Conservation (phyloP, 176 grass and related monocot genomes). For the Zoysia pacifica region DNA sequence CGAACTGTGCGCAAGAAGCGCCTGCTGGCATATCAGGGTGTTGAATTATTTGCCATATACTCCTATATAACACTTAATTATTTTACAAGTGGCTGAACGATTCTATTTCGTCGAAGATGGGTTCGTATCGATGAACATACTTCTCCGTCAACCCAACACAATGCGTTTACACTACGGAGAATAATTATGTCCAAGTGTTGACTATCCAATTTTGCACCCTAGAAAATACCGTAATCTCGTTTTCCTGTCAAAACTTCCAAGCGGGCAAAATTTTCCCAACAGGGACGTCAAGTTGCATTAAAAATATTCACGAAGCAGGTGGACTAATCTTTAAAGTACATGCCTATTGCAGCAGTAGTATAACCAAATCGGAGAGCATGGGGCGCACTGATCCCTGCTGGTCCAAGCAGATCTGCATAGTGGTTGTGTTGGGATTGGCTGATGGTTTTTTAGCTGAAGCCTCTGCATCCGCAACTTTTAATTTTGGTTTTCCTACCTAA, state of each 20-base stretch:
- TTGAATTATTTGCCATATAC: constrained; percentile 16
- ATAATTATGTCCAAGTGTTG: too few relatives aligned
- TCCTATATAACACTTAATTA: background rate
- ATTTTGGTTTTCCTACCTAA: background rate
- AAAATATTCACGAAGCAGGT: background rate
- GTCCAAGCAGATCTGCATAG: background rate
- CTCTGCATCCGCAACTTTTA: background rate
- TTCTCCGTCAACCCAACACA: background rate
- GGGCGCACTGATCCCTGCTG: background rate
- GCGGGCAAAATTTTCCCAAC: background rate
- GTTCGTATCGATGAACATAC: background rate
- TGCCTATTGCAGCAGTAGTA: background rate
- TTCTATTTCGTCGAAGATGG: background rate
- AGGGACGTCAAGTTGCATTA: background rate
- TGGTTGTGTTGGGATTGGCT: constrained; percentile 2
- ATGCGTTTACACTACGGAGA: background rate
- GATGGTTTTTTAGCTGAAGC: background rate
- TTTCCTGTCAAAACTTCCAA: background rate
- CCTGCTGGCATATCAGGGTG: constrained; percentile 39
- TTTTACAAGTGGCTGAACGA: background rate
- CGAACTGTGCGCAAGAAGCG: constrained; percentile 12
- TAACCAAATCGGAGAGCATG: constrained; percentile 1
- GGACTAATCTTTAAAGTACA: constrained; percentile 24
- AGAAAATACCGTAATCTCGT: background rate
- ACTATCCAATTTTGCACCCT: background rate